These are phyloP conservation scores for Venturia nashicola DNA, from an alignment of 2,329 filamentous ascomycete genomes.

Conservation along the genomic window DNA sequence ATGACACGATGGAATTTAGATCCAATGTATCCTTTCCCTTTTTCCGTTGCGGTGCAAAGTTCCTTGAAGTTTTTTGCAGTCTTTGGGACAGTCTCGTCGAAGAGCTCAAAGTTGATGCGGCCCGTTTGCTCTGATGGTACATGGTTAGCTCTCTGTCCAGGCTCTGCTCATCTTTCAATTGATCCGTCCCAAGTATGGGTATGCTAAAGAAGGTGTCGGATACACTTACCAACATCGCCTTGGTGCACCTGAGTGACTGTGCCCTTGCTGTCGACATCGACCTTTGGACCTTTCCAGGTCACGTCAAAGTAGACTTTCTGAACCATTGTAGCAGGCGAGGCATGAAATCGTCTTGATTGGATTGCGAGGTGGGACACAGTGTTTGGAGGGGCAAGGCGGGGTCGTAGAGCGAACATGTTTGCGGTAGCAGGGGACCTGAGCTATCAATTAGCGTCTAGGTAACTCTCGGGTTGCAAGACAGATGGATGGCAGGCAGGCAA, in stretches of 20 bases:
- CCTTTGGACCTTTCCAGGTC: slow-evolving; percentile 57
- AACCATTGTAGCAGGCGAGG: slow-evolving; percentile 62
- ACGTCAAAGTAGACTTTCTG: slow-evolving; percentile 47
- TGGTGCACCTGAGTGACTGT: slow-evolving; percentile 25
- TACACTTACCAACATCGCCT: slow-evolving; percentile 40
- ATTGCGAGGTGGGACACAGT: slow-evolving; percentile 8
- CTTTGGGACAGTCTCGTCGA: slow-evolving; percentile 75
- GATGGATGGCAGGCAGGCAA: not conserved
- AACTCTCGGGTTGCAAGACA: not conserved
- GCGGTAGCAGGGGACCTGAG: not conserved
- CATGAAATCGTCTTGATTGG: slow-evolving; percentile 41
- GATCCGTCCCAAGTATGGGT: not conserved
- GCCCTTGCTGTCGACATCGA: slow-evolving; percentile 47
- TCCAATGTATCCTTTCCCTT: slow-evolving; percentile 71
- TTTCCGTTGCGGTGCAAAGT: slow-evolving; percentile 64
- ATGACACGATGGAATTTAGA: slow-evolving; percentile 91
- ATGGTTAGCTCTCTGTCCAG: not conserved
- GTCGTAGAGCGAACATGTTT: slow-evolving; percentile 4
- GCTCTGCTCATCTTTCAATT: not conserved
- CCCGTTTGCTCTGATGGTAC: slow-evolving; percentile 50
- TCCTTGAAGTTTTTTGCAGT: slow-evolving; percentile 75
- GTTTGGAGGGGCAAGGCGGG: slow-evolving; percentile 4
- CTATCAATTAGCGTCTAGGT: not conserved
- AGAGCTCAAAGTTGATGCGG: slow-evolving; percentile 84
- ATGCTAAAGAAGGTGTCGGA: slow-evolving; percentile 11